Conservation (phyloP, 257 asterid genomes). For the Nyctanthes arbortristis region DNA sequence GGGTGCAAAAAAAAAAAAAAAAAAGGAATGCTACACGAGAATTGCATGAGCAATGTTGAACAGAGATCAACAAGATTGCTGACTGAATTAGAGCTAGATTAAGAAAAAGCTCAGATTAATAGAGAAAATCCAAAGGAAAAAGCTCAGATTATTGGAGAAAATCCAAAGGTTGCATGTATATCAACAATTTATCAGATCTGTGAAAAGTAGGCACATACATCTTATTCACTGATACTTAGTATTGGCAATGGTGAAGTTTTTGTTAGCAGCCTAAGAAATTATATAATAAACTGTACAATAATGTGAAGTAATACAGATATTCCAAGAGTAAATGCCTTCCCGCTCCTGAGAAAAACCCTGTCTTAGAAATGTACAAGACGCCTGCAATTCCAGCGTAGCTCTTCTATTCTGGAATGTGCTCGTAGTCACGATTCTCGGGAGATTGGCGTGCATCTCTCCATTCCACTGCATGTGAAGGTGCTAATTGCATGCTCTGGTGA, state of each 20-base stretch:
- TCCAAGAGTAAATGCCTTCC: neutral
- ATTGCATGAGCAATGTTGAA: neutral
- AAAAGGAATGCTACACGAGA: neutral
- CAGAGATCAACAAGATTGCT: neutral
- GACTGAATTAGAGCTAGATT: neutral
- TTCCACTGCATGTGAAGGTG: slow-evolving; percentile 37
- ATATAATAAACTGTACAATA: neutral
- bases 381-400: neutral
- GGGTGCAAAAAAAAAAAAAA: no score
- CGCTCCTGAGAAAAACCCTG: neutral
- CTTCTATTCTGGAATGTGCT: slow-evolving; percentile 36
- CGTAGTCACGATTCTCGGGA: slow-evolving; percentile 48
- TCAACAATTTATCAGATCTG: neutral
- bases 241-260: neutral
- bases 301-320: neutral
- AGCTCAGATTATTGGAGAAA: neutral
- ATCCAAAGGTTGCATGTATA: neutral
- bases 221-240: neutral
- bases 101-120: neutral
- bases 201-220: neutral
- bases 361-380: neutral
- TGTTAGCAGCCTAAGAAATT: neutral
- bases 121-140: neutral
- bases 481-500: slow-evolving; percentile 39
- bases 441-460: slow-evolving; percentile 52